phyloP scores from a whole-genome alignment of 768 basidiomycete genomes.

The Gautieria morchelliformis region DNA sequence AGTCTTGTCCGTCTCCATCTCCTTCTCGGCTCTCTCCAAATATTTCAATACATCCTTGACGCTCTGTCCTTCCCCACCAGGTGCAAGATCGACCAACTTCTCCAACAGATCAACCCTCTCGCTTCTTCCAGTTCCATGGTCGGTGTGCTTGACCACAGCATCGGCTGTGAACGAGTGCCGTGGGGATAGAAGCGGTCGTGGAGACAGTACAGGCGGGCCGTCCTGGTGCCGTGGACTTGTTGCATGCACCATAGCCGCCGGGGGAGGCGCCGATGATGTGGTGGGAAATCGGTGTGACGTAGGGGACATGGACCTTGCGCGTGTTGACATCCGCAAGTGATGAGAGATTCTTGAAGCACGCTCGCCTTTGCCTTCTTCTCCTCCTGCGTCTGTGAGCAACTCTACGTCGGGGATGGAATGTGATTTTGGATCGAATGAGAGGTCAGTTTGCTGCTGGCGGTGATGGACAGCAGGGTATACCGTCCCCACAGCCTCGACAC shows the following conservation, averaged over 20 bases:
- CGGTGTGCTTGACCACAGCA: slow-evolving; percentile 17
- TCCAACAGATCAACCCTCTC: slow-evolving; percentile 63
- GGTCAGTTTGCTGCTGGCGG: slow-evolving; percentile 12
- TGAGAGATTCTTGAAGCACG: slow-evolving; percentile 48
- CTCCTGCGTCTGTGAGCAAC: slow-evolving; percentile 20
- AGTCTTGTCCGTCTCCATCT: slow-evolving; percentile 39
- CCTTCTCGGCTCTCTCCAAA: slow-evolving; percentile 17
- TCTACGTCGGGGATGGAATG: not conserved
- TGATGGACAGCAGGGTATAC: slow-evolving; percentile 21
- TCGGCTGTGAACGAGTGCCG: slow-evolving; percentile 43
- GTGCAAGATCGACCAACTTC: slow-evolving; percentile 41
- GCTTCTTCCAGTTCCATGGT: slow-evolving; percentile 28
- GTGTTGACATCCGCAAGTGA: slow-evolving; percentile 46
- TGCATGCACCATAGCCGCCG: slow-evolving; percentile 8
- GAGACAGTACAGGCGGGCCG: slow-evolving; percentile 42
- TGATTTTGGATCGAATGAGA: not conserved
- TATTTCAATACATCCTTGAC: slow-evolving; percentile 36
- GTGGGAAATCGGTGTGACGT: slow-evolving; percentile 43
- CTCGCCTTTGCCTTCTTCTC: slow-evolving; percentile 53
- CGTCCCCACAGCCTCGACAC: slow-evolving; percentile 10
- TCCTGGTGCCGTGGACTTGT: slow-evolving; percentile 13
- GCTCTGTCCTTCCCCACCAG: not conserved
- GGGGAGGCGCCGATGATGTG: slow-evolving; percentile 11
- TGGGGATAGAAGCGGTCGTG: slow-evolving; percentile 60
- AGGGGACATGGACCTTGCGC: slow-evolving; percentile 55